Evolutionary conservation across 345 rosid species (phyloP).

Genomic region (Dimocarpus longan): DNA sequence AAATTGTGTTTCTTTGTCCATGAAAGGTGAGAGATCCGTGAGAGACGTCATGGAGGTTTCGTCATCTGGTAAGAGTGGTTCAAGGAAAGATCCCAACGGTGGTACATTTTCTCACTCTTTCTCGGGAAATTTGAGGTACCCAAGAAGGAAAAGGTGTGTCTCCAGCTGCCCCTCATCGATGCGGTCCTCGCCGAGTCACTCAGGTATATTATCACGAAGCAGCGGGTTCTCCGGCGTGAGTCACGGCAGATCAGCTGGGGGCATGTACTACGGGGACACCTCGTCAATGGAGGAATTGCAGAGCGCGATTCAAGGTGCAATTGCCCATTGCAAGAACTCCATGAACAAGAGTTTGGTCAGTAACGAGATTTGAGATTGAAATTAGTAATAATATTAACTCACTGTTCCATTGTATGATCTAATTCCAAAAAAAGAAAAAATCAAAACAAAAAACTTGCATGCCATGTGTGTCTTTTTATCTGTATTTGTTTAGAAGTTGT

Average conservation of each 20-base stretch:
- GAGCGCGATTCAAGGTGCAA: slow-evolving; percentile 94
- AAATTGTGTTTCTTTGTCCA: slow-evolving; percentile 16
- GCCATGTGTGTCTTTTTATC: neutral
- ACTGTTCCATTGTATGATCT: neutral
- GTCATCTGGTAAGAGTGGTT: slow-evolving; percentile 16
- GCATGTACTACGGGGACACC: slow-evolving; percentile 27
- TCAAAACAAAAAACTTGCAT: neutral
- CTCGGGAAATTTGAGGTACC: slow-evolving; percentile 84
- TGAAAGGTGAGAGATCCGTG: slow-evolving; percentile 36
- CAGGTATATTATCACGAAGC: slow-evolving; percentile 63
- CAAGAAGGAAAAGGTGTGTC: slow-evolving; percentile 60
- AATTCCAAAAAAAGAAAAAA: neutral
- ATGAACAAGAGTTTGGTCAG: slow-evolving; percentile 51
- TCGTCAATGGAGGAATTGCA: slow-evolving; percentile 94
- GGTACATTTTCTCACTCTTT: slow-evolving; percentile 61
- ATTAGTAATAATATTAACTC: neutral
- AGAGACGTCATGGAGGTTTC: slow-evolving; percentile 15
- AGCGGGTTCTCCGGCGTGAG: slow-evolving; percentile 38
- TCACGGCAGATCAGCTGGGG: slow-evolving; percentile 17
- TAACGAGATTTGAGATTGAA: slow-evolving; percentile 39
- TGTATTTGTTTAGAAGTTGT: neutral
- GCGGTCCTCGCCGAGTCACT: slow-evolving; percentile 89
- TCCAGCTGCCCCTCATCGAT: slow-evolving; percentile 91
- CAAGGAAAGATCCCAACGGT: slow-evolving; percentile 29
- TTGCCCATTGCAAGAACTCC: slow-evolving; percentile 88